Base-by-base conservation (phyloP, 2,329 filamentous ascomycete genomes). In the Beauveria caledonica region DNA sequence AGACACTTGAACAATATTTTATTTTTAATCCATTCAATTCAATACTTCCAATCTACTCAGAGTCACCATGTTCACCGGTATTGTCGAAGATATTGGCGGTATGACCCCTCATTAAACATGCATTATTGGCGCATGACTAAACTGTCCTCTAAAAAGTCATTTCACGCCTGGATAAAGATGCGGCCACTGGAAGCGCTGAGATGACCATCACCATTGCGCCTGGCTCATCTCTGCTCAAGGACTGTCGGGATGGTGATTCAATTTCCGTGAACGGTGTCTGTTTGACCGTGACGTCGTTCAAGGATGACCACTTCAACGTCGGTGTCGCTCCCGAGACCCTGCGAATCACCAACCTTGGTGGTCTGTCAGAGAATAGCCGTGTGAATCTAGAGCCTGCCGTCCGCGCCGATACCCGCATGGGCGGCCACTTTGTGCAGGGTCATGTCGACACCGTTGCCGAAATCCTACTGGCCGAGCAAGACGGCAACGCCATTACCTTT, bases 361-460 rank as follows among this genome's bases (percentile, higher is more conserved):
- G 78, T 21, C 80, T 99, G 58, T 74, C 77, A 52, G 72, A 84
- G 63, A 79, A 79, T 46, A 88, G 86, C 63, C 79, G 78, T 23
- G 92, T 97, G 65, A 99, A 99, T 74, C 87, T 99, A 58, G 94
- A 99, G 79, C 87, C 94, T 17, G 93, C 94, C 3, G 92, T 99
- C 58, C 88, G 89, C 19, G 91, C 92, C 5, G 85, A 89, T 68
- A 97, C 93, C 50, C 90, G 94, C 60, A 97, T 99, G 91, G 94
- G 95, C 51, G 94, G 94, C 0, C 94, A 99, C 77, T 96, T 97
- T 69, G 93, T 97, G 36, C 95, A 99, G 76, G 94, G 94, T 45
- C 94, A 99, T 74, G 93, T 99, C 63, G 95, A 99, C 74, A 93
- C 91, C 11, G 86, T 88, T 44, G 94, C 93, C 0, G 83, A 82